Conservation (phyloP, 2,329 filamentous ascomycete species). For the Talaromyces amestolkiae region DNA sequence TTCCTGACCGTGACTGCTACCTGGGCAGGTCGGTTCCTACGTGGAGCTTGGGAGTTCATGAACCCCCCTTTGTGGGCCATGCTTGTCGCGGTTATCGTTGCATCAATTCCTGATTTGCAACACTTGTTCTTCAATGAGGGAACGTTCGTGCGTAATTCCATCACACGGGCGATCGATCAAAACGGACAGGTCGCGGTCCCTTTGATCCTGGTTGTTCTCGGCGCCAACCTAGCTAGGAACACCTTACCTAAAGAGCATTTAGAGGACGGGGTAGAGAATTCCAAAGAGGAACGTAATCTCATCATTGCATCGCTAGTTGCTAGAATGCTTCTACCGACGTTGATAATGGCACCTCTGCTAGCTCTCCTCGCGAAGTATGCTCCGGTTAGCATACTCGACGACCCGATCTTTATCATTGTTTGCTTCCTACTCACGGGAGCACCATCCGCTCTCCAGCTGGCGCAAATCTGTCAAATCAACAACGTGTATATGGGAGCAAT, state of each 20-base stretch:
- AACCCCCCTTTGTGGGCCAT: conserved; percentile 98
- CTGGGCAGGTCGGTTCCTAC: conserved; percentile 53
- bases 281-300: conserved; percentile 67
- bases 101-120: conserved; percentile 80
- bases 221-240: conserved; percentile 89
- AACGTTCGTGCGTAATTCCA: conserved; percentile 87
- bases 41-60: conserved; percentile 88
- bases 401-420: conserved; percentile 97
- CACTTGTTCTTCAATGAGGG: conserved; percentile 82
- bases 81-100: conserved; percentile 85
- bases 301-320: conserved; percentile 81
- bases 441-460: conserved; percentile 87
- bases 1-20: conserved; percentile 44
- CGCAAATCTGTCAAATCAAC: conserved; percentile 98
- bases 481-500: conserved; percentile 93
- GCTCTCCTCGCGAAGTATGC: conserved; percentile 86
- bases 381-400: conserved; percentile 88
- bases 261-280: conserved; percentile 65
- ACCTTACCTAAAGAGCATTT: conserved; percentile 69
- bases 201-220: conserved; percentile 89
- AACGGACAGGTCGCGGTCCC: conserved; percentile 90
- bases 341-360: conserved; percentile 88
- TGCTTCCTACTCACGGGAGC: conserved; percentile 95
- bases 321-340: conserved; percentile 86
- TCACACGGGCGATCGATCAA: conserved; percentile 81